Evolutionary conservation across 495 filamentous ascomycete genomes (phyloP).

Genomic region (Talaromyces adpressus): DNA sequence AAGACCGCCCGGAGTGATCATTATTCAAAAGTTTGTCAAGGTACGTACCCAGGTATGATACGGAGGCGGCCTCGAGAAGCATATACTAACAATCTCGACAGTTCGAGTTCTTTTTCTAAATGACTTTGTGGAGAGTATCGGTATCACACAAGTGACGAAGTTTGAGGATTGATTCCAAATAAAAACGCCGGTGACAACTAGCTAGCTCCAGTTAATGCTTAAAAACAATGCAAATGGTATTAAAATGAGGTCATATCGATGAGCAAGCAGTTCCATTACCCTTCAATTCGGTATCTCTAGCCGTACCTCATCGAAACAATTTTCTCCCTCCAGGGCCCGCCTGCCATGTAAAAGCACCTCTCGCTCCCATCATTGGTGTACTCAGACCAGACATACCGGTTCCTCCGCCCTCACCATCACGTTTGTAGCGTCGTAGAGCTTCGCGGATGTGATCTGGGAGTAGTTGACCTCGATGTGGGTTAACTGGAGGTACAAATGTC

Average conservation of each 20-base stretch:
- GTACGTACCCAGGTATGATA: background rate
- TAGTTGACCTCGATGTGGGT: slow-evolving; percentile 59
- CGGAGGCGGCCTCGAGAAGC: background rate
- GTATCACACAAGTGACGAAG: background rate
- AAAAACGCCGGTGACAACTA: background rate
- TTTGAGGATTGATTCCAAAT: background rate
- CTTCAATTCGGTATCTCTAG: background rate
- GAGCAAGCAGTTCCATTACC: background rate
- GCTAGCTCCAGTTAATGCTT: background rate
- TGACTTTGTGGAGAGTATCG: background rate
- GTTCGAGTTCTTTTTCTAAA: background rate
- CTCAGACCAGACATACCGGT: slow-evolving; percentile 68
- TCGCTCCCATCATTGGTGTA: slow-evolving; percentile 59
- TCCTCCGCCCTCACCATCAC: slow-evolving; percentile 55
- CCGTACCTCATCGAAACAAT: slow-evolving; percentile 49
- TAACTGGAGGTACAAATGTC: slow-evolving; percentile 29
- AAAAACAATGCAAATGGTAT: background rate
- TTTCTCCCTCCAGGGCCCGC: slow-evolving; percentile 47
- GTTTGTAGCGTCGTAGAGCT: slow-evolving; percentile 66
- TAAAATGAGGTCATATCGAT: background rate
- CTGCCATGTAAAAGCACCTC: slow-evolving; percentile 53
- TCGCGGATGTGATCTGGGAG: slow-evolving; percentile 79
- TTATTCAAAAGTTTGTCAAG: background rate
- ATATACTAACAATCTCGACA: background rate
- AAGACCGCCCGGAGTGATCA: background rate